These are phyloP conservation scores for Sonneratia caseolaris DNA, from an alignment of 345 rosid genomes.

Conservation along the genomic window DNA sequence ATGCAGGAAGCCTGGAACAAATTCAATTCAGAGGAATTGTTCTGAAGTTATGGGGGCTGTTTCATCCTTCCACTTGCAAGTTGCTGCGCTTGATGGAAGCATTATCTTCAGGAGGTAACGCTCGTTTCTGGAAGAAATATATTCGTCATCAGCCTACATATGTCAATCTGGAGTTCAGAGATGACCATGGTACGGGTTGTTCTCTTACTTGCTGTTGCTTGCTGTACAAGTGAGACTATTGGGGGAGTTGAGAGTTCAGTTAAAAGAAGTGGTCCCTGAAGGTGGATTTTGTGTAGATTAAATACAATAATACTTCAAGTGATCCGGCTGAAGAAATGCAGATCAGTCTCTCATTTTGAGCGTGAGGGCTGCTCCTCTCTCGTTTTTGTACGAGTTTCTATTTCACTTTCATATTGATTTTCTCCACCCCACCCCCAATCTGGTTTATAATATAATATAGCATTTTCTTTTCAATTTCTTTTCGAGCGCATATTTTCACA, in stretches of 20 bases:
- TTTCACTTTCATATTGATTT: too few species aligned
- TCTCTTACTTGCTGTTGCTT: not conserved
- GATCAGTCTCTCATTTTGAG: not conserved
- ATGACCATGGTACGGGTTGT: not conserved
- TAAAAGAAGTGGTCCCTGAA: not conserved
- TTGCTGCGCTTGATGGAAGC: not conserved
- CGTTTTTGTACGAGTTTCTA: too few species aligned
- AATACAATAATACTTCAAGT: not conserved
- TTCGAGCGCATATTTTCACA: too few species aligned
- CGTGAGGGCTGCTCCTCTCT: too few species aligned
- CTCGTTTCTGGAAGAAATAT: not conserved
- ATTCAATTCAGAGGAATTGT: conserved; percentile 47
- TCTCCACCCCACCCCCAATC: too few species aligned
- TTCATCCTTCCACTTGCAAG: not conserved
- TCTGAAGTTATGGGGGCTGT: conserved; percentile 11
- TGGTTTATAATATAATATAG: too few species aligned
- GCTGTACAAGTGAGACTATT: not conserved
- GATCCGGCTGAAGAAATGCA: conserved; percentile 2
- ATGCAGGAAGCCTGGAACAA: conserved; percentile 51
- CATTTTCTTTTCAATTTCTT: too few species aligned
- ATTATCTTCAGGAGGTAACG: not conserved
- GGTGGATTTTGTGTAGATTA: conserved; percentile 7
- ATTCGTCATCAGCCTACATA: not conserved
- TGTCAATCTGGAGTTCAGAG: not conserved
- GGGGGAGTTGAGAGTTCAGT: not conserved